phyloP scores from a whole-genome alignment of 1,139 yeast species.

The Taiozyma onychis region DNA sequence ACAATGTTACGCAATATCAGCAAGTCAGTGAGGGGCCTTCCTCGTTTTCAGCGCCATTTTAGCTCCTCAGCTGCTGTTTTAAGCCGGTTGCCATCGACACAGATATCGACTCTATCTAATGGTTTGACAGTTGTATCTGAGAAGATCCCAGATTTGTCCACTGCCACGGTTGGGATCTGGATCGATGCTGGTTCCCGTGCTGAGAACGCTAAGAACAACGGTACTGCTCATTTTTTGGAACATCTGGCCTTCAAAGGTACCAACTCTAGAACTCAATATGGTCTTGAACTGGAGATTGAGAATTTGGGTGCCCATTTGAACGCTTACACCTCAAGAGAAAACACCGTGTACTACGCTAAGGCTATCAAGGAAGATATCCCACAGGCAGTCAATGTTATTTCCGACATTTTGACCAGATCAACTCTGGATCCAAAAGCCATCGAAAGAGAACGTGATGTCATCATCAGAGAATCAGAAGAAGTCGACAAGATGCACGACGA shows the following conservation, averaged over 20 bases:
- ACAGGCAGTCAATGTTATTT: slow-evolving; percentile 77
- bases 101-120: slow-evolving; percentile 63
- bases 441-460: slow-evolving; percentile 94
- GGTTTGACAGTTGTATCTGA: slow-evolving; percentile 96
- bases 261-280: slow-evolving; percentile 69
- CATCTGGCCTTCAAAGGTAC: slow-evolving; percentile 98
- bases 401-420: slow-evolving; percentile 86
- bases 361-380: slow-evolving; percentile 77
- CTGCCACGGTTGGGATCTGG: slow-evolving; percentile 93
- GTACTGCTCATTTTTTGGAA: slow-evolving; percentile 96
- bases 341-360: slow-evolving; percentile 94
- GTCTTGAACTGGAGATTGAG: slow-evolving; percentile 88
- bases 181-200: slow-evolving; percentile 98
- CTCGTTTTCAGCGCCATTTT: neutral
- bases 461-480: slow-evolving; percentile 93
- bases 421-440: slow-evolving; percentile 78
- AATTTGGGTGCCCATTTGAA: slow-evolving; percentile 95
- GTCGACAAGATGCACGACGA: slow-evolving; percentile 98
- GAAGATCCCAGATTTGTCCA: slow-evolving; percentile 76
- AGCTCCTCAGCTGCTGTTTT: neutral
- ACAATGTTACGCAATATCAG: neutral
- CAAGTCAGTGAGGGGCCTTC: neutral
- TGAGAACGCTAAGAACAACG: slow-evolving; percentile 76
- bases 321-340: slow-evolving; percentile 96
- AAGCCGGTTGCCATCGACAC: slow-evolving; percentile 37